Evolutionary conservation across 2,329 filamentous ascomycete genomes (phyloP).

Genomic region (Dryadomyces quercivorus): DNA sequence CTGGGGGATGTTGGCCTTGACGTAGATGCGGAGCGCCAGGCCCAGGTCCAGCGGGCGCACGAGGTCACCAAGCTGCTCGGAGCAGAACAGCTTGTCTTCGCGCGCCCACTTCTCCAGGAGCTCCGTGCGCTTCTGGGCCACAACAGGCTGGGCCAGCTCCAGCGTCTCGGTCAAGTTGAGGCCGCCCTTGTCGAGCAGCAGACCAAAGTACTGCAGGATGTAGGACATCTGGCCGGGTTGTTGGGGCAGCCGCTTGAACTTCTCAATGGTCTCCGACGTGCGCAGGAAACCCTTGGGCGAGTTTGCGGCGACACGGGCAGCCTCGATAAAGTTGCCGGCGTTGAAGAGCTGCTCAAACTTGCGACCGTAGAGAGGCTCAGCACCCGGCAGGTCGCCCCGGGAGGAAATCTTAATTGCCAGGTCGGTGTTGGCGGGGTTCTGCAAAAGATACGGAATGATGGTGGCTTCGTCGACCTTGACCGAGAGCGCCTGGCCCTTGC

Average conservation of each 20-base stretch:
- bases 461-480: slow-evolving; percentile 87
- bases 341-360: slow-evolving; percentile 84
- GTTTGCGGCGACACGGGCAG: slow-evolving; percentile 92
- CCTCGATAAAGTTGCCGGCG: slow-evolving; percentile 70
- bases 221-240: slow-evolving; percentile 80
- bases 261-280: slow-evolving; percentile 88
- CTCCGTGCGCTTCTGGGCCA: slow-evolving; percentile 89
- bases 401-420: slow-evolving; percentile 95
- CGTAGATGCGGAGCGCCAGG: slow-evolving; percentile 78
- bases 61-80: slow-evolving; percentile 91
- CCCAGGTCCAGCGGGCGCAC: slow-evolving; percentile 81
- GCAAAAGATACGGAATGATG: slow-evolving; percentile 86
- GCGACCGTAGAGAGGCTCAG: slow-evolving; percentile 82
- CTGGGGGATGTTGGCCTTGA: slow-evolving; percentile 78
- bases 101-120: slow-evolving; percentile 96
- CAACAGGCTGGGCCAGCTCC: slow-evolving; percentile 83
- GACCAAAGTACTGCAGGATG: slow-evolving; percentile 95
- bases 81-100: slow-evolving; percentile 91
- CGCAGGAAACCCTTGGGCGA: slow-evolving; percentile 92
- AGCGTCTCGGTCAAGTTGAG: slow-evolving; percentile 90
- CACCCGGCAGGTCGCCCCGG: slow-evolving; percentile 82
- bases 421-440: slow-evolving; percentile 88
- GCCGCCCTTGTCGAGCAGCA: slow-evolving; percentile 88
- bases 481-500: slow-evolving; percentile 91
- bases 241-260: slow-evolving; percentile 77